Conservation (phyloP, 441 rosid species). For the Sinapis alba region DNA sequence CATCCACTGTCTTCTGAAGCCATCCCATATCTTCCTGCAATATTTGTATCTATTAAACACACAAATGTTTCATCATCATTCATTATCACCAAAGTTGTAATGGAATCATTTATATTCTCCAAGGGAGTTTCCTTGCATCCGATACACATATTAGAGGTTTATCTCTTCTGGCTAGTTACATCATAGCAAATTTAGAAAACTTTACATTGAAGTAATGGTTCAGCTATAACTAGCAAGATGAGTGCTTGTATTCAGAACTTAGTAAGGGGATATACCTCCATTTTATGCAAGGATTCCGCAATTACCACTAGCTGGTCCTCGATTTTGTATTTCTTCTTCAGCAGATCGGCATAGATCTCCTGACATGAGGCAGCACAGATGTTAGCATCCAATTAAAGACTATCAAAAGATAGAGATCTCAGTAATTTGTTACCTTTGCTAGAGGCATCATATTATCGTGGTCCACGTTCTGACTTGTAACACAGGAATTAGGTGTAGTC, state of each 20-base stretch:
- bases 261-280: conserved; percentile 54
- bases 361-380: conserved; percentile 29
- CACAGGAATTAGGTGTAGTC: conserved; percentile 50
- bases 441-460: conserved; percentile 45
- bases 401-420: background rate
- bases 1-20: conserved; percentile 49
- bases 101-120: background rate
- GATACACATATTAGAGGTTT: background rate
- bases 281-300: conserved; percentile 48
- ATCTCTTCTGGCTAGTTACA: background rate
- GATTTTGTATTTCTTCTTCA: conserved; percentile 59
- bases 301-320: conserved; percentile 62
- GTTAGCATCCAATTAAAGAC: background rate
- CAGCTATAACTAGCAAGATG: conserved; percentile 13
- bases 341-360: conserved; percentile 64
- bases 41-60: conserved; percentile 17
- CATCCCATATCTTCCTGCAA: conserved; percentile 58
- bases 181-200: background rate
- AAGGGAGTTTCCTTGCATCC: background rate
- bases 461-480: conserved; percentile 48
- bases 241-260: background rate
- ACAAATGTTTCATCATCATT: conserved; percentile 22
- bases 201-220: background rate
- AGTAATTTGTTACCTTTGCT: conserved; percentile 57
- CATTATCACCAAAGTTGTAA: background rate